Evolutionary conservation across 495 filamentous ascomycete genomes (phyloP).

Genomic region (Jackrogersella minutella): DNA sequence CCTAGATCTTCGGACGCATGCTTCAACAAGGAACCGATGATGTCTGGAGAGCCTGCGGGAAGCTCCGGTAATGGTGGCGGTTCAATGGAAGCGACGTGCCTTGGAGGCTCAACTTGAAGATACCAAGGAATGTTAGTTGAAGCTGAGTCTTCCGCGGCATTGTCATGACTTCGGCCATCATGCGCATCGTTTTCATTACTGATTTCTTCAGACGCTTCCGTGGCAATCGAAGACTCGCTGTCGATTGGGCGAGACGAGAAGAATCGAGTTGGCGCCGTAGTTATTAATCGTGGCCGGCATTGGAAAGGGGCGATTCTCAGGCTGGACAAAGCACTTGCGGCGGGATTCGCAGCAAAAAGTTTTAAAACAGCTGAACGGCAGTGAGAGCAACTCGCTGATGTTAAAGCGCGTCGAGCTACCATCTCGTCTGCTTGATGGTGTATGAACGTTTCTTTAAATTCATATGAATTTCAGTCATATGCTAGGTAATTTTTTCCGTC

Average conservation of each 20-base stretch:
- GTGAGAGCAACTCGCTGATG: conserved; percentile 40
- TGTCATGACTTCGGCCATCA: conserved; percentile 1
- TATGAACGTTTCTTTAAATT: neutral
- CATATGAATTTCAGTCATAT: too few relatives aligned
- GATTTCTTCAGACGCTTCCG: neutral
- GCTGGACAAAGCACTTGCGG: conserved; percentile 16
- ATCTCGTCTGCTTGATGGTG: conserved; percentile 10
- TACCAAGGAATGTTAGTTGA: conserved; percentile 74
- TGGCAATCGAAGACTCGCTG: conserved; percentile 1
- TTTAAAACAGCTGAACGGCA: conserved; percentile 40
- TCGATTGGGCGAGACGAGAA: conserved; percentile 34
- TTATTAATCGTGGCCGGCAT: conserved; percentile 11
- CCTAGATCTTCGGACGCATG: conserved; percentile 83
- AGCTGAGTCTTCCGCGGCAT: neutral
- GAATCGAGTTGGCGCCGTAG: conserved; percentile 16
- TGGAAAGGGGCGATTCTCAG: conserved; percentile 7
- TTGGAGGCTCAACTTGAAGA: conserved; percentile 71
- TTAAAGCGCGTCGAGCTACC: conserved; percentile 30
- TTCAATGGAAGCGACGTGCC: conserved; percentile 61
- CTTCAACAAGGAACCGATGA: conserved; percentile 76
- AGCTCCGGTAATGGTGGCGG: conserved; percentile 77
- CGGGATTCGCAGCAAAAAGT: conserved; percentile 31
- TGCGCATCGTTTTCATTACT: conserved; percentile 2
- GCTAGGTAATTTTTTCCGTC: too few relatives aligned
- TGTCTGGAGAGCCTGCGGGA: conserved; percentile 73